Evolutionary conservation across 1,284 basidiomycete genomes (phyloP).

Genomic region (Ustilago xerochloae): DNA sequence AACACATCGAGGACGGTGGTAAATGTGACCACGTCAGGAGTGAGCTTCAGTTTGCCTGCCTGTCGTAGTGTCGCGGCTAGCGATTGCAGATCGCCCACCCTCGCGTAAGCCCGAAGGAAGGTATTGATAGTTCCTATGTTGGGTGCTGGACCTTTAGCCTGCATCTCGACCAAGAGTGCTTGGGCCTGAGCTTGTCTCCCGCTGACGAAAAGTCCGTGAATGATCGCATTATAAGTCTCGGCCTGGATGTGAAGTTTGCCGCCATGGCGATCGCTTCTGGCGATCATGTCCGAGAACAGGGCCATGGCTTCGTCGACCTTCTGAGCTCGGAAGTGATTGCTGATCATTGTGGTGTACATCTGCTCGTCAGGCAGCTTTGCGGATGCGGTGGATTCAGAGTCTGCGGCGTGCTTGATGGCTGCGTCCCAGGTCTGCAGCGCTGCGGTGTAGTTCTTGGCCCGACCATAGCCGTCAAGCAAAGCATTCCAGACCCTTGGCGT

Average conservation of each 20-base stretch:
- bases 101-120: slow-evolving; percentile 49
- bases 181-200: slow-evolving; percentile 30
- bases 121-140: slow-evolving; percentile 60
- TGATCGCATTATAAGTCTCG: slow-evolving; percentile 58
- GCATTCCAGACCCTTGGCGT: slow-evolving; percentile 54
- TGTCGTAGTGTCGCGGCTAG: slow-evolving; percentile 42
- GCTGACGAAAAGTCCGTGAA: slow-evolving; percentile 49
- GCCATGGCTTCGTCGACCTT: slow-evolving; percentile 38
- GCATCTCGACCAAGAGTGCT: slow-evolving; percentile 48
- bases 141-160: slow-evolving; percentile 40
- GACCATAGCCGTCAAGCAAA: slow-evolving; percentile 56
- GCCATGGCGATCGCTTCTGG: slow-evolving; percentile 9
- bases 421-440: slow-evolving; percentile 49
- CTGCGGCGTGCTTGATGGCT: slow-evolving; percentile 8
- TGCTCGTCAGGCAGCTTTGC: slow-evolving; percentile 33
- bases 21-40: slow-evolving; percentile 60
- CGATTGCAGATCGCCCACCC: slow-evolving; percentile 35
- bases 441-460: slow-evolving; percentile 36
- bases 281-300: slow-evolving; percentile 41
- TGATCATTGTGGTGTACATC: slow-evolving; percentile 63
- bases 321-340: slow-evolving; percentile 34
- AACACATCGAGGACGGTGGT: slow-evolving; percentile 61
- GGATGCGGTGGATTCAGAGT: not conserved
- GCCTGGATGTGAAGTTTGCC: slow-evolving; percentile 22
- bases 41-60: slow-evolving; percentile 35